Base-by-base conservation (phyloP, 2,329 filamentous ascomycete genomes). In the Trichophyton simii region DNA sequence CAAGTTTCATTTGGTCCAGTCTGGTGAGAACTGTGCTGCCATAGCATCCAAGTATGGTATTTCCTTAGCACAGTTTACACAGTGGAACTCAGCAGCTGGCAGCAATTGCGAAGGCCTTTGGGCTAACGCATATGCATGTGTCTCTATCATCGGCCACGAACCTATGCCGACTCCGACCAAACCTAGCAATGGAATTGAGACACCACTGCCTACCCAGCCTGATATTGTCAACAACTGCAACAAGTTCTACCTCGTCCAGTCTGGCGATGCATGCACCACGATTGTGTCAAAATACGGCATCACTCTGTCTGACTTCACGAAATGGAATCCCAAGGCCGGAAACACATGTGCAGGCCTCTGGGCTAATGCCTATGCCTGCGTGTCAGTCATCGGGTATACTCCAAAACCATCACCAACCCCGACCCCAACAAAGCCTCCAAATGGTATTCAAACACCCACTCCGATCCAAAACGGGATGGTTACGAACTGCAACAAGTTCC, bases 271-370 rank as follows among this genome's bases (percentile, higher is more conserved):
- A 3, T 70, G 68, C 42, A 61, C 46, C 50, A 62, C 61, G 1
- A 69, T 70, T 50, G 63, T 65, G 38, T 48, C 64, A 28, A 48
- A 58, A 8, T 64, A 68, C 42, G 28, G 34, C 3, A 63, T 69
- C 4, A 62, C 62, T 0, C 54, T 63, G 8, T 36, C 42, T 0
- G 7, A 68, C 1, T 69, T 70, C 52, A 31, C 60, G 4, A 58
- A 52, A 6, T 70, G 67, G 68, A 70, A 68, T 64, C 65, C 67
- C 1, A 63, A 61, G 1, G 65, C 68, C 1, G 65, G 65, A 8
- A 28, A 41, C 2, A 58, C 61, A 31, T 70, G 68, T 58, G 20
- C 8, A 20, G n/a, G 41, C 13, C 15, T 44, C 13, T 44, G 41
- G 20, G 8, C 46, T 28, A 28, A 28, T 15, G 20, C 20, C 7